phyloP scores from a whole-genome alignment of 306 rosid species.

The Pueraria montana region DNA sequence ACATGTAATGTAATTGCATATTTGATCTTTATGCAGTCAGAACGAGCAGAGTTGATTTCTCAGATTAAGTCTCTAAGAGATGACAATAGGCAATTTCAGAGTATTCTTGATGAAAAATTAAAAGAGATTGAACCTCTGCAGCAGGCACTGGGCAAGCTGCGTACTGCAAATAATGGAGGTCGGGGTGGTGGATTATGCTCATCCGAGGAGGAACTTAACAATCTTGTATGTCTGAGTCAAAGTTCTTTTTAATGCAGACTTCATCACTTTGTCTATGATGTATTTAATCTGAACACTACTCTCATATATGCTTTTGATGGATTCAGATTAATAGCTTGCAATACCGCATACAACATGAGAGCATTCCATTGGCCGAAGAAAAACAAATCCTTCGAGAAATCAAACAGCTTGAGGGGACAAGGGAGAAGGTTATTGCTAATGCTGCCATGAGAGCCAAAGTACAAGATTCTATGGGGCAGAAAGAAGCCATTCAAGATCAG shows the following conservation, averaged over 20 bases:
- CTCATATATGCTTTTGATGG: slow-evolving; percentile 45
- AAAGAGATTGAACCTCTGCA: slow-evolving; percentile 89
- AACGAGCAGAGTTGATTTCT: slow-evolving; percentile 68
- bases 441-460: slow-evolving; percentile 75
- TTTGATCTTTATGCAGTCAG: slow-evolving; percentile 58
- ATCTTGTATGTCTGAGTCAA: slow-evolving; percentile 55
- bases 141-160: slow-evolving; percentile 85
- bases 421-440: slow-evolving; percentile 84
- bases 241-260: slow-evolving; percentile 32
- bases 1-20: slow-evolving; percentile 9
- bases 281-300: slow-evolving; percentile 5
- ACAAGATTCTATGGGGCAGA: slow-evolving; percentile 76
- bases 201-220: slow-evolving; percentile 87
- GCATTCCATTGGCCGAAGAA: slow-evolving; percentile 88
- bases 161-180: slow-evolving; percentile 63
- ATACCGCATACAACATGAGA: slow-evolving; percentile 90
- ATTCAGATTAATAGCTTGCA: slow-evolving; percentile 75
- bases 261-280: slow-evolving; percentile 20
- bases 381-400: slow-evolving; percentile 85
- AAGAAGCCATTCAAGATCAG: slow-evolving; percentile 77
- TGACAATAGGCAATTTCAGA: slow-evolving; percentile 68
- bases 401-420: slow-evolving; percentile 87
- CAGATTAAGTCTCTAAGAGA: slow-evolving; percentile 75
- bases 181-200: slow-evolving; percentile 75
- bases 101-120: slow-evolving; percentile 72